These are phyloP conservation scores for Clavulina sp. DNA, from an alignment of 768 basidiomycete species.

Conservation along the genomic window DNA sequence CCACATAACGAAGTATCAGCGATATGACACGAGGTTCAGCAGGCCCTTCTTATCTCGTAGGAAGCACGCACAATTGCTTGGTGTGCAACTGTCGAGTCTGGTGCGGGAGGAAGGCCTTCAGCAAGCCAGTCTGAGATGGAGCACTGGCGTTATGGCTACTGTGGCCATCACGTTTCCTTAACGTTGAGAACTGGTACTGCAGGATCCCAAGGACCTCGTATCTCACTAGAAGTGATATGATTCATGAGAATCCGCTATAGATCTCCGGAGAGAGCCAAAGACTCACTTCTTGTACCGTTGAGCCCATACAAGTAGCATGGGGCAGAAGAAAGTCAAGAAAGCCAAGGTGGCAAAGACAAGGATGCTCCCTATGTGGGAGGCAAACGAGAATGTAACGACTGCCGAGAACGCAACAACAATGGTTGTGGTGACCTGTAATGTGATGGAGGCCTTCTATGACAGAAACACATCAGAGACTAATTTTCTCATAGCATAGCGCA, in stretches of 20 bases:
- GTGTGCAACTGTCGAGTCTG: too few species aligned
- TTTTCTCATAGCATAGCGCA: slow-evolving; percentile 23
- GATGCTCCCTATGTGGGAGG: slow-evolving; percentile 38
- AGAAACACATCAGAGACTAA: not conserved
- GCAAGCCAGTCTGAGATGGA: too few species aligned
- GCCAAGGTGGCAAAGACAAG: slow-evolving; percentile 33
- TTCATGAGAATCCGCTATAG: slow-evolving; percentile 8
- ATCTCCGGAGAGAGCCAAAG: slow-evolving; percentile 1
- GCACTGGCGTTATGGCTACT: too few species aligned
- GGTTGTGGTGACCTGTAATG: slow-evolving; percentile 37
- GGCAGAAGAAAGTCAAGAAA: slow-evolving; percentile 53
- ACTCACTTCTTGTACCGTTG: slow-evolving; percentile 76
- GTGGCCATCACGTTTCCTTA: too few species aligned
- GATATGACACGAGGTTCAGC: too few species aligned
- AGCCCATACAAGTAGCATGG: slow-evolving; percentile 63
- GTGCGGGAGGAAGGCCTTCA: too few species aligned
- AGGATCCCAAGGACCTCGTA: slow-evolving; percentile 82
- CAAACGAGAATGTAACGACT: slow-evolving; percentile 31
- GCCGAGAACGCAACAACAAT: slow-evolving; percentile 31
- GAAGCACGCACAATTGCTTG: too few species aligned
- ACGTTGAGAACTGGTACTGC: too few species aligned
- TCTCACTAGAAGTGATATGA: slow-evolving; percentile 38
- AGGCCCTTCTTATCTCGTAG: too few species aligned
- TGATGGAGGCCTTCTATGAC: slow-evolving; percentile 16
- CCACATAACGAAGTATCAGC: too few species aligned